Conservation (phyloP, 2,329 filamentous ascomycete species). For the Aspergillus sclerotialis region DNA sequence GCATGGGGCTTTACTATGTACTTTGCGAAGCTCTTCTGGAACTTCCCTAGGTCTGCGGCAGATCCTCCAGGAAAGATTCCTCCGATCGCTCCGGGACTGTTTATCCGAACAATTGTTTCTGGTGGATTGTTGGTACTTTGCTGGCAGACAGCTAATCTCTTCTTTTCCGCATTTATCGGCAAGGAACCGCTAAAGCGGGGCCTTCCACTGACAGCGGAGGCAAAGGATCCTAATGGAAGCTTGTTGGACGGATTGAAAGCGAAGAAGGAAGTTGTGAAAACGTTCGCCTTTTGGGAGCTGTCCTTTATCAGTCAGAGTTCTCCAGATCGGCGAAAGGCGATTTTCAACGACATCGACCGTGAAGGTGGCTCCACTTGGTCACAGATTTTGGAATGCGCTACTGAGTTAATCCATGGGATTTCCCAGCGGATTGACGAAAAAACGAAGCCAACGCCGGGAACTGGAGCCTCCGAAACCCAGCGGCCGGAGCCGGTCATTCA, state of each 20-base stretch:
- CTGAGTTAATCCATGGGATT: slow-evolving; percentile 62
- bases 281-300: slow-evolving; percentile 89
- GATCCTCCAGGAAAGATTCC: slow-evolving; percentile 47
- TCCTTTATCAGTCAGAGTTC: slow-evolving; percentile 70
- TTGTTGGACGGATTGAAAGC: slow-evolving; percentile 75
- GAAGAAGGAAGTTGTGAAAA: slow-evolving; percentile 70
- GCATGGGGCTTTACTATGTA: slow-evolving; percentile 65
- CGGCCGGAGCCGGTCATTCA: slow-evolving; percentile 34
- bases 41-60: slow-evolving; percentile 64
- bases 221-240: slow-evolving; percentile 87
- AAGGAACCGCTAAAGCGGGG: slow-evolving; percentile 76
- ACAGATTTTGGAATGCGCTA: slow-evolving; percentile 64
- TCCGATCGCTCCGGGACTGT: slow-evolving; percentile 52
- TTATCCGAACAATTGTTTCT: slow-evolving; percentile 52
- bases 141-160: slow-evolving; percentile 69
- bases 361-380: slow-evolving; percentile 73
- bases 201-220: slow-evolving; percentile 74
- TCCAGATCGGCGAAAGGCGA: slow-evolving; percentile 66
- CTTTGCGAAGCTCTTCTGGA: slow-evolving; percentile 66
- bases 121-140: slow-evolving; percentile 62
- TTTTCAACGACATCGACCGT: slow-evolving; percentile 83
- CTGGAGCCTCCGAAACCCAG: slow-evolving; percentile 35
- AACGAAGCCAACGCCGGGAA: slow-evolving; percentile 39
- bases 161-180: slow-evolving; percentile 74
- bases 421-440: slow-evolving; percentile 60